Percentiles rank a stretch among this genome's conserved stretches.
Conservation (phyloP, 2,329 filamentous ascomycete species). For the Lomentospora prolificans region DNA sequence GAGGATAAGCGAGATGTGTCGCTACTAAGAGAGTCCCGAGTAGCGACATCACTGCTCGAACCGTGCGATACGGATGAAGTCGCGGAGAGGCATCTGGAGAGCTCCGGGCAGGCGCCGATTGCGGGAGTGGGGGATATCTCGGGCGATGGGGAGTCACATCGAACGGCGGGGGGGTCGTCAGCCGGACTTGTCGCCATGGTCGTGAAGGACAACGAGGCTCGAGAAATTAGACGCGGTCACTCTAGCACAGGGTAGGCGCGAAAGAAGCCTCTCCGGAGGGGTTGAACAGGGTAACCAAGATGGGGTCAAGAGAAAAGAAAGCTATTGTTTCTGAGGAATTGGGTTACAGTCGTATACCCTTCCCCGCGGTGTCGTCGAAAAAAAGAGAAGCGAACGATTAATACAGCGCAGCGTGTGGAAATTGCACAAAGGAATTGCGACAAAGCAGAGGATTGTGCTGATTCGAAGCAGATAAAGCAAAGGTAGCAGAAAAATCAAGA, state of each 20-base stretch:
- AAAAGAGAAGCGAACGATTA: neutral
- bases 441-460: neutral
- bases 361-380: neutral
- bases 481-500: neutral
- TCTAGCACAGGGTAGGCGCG: too few species aligned
- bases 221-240: too few species aligned
- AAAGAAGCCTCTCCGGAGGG: too few species aligned
- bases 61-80: constrained; percentile 49
- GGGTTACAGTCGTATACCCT: neutral
- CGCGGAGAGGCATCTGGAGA: constrained; percentile 56
- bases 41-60: constrained; percentile 37
- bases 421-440: neutral
- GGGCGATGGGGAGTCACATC: constrained; percentile 54
- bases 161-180: constrained; percentile 22
- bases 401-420: neutral
- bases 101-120: constrained; percentile 45
- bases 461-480: neutral
- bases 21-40: constrained; percentile 47
- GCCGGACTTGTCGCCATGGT: constrained; percentile 22
- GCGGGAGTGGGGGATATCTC: constrained; percentile 53
- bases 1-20: constrained; percentile 55
- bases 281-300: too few species aligned
- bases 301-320: too few species aligned
- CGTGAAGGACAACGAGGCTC: too few species aligned
- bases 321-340: too few species aligned